phyloP scores from a whole-genome alignment of 306 rosid genomes.

The Quercus parvula region DNA sequence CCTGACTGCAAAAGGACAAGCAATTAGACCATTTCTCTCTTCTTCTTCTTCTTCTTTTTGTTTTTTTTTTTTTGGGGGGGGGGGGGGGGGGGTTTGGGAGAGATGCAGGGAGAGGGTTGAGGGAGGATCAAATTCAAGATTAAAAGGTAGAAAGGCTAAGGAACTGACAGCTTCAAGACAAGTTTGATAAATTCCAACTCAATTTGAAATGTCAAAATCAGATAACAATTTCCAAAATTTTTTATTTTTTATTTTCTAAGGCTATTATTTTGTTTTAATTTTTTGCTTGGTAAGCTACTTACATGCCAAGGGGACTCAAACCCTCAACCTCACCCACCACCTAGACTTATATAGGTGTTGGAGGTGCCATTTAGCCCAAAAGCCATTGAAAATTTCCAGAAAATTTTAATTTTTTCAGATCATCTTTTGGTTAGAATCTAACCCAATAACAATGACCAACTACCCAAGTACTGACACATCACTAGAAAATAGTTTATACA shows the following conservation, averaged over 20 bases:
- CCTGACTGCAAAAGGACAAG: too few relatives aligned
- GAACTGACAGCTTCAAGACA: background rate
- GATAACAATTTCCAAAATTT: background rate
- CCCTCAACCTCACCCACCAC: too few relatives aligned
- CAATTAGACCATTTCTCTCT: too few relatives aligned
- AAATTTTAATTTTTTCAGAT: background rate
- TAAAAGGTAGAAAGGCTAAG: background rate
- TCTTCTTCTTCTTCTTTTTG: constrained; percentile 24
- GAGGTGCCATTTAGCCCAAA: too few relatives aligned
- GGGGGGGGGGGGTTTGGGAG: fast-evolving
- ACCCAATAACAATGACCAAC: background rate
- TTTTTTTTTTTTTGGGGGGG: constrained; percentile 34
- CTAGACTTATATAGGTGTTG: too few relatives aligned
- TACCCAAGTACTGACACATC: too few relatives aligned
- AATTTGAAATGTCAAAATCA: background rate
- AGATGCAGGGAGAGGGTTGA: too few relatives aligned
- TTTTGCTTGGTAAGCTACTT: too few relatives aligned
- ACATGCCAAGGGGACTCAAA: too few relatives aligned
- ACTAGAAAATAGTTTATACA: background rate
- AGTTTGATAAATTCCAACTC: background rate
- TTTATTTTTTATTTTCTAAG: too few relatives aligned
- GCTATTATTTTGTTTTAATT: too few relatives aligned
- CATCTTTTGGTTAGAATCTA: background rate
- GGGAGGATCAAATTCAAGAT: background rate
- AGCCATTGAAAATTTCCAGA: background rate